Evolutionary conservation across 768 basidiomycete species (phyloP).

Genomic region (Pleurotus salmoneostramineus): DNA sequence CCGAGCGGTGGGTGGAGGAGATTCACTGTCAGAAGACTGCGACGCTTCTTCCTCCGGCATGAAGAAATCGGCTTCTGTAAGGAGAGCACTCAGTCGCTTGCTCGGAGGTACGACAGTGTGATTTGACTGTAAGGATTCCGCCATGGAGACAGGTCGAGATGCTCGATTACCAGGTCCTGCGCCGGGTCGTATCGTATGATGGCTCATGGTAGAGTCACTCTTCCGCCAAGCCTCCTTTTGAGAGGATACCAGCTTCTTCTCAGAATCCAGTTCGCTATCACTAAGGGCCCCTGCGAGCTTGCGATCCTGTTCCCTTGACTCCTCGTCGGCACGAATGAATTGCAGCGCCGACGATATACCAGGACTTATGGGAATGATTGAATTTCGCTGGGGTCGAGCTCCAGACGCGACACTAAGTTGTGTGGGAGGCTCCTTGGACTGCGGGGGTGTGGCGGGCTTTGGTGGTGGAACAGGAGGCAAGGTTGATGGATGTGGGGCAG

Average conservation of each 20-base stretch:
- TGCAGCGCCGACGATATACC: slow-evolving; percentile 56
- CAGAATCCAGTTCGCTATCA: slow-evolving; percentile 4
- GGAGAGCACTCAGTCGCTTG: slow-evolving; percentile 64
- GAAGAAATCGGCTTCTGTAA: slow-evolving; percentile 63
- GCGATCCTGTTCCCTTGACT: slow-evolving; percentile 19
- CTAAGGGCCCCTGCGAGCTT: background rate
- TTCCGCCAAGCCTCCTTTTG: slow-evolving; percentile 73
- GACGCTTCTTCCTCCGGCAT: slow-evolving; percentile 61
- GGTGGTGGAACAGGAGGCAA: slow-evolving; percentile 28
- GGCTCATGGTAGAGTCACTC: slow-evolving; percentile 80
- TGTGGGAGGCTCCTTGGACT: background rate
- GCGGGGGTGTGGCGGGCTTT: slow-evolving; percentile 17
- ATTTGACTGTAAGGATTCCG: slow-evolving; percentile 71
- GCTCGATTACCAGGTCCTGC: slow-evolving; percentile 38
- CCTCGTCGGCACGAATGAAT: slow-evolving; percentile 42
- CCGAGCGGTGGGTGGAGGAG: background rate
- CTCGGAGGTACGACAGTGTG: slow-evolving; percentile 66
- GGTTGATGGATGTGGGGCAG: slow-evolving; percentile 21
- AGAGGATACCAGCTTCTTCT: slow-evolving; percentile 16
- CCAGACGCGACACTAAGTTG: background rate
- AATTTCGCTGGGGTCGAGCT: slow-evolving; percentile 30
- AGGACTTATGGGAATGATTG: slow-evolving; percentile 54
- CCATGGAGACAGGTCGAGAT: slow-evolving; percentile 73
- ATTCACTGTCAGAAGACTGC: slow-evolving; percentile 12
- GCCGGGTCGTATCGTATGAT: slow-evolving; percentile 64